Evolutionary conservation across 495 filamentous ascomycete species (phyloP), one percentile per base, ranked within the genome.

Genomic region (Copromyces sp.): DNA sequence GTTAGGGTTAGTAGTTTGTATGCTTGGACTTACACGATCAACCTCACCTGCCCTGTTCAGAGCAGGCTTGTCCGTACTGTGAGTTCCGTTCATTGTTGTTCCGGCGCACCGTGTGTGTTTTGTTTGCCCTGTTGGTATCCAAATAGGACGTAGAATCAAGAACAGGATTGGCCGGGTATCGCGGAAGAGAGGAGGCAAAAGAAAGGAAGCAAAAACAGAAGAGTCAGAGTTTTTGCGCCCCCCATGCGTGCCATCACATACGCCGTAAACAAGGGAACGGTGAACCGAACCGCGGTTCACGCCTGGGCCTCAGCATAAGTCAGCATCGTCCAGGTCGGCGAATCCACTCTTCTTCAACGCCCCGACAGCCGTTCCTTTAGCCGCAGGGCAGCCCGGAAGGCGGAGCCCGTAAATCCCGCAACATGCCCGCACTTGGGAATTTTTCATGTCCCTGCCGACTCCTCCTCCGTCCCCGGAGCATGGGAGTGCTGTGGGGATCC

Each of bases 1-100:
- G 35, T 29, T 16, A 68, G 37, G 35, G 65, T 24, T 35, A 7
- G 9, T 1, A 29, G 53, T 9, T 8, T 35, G 17, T 59, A 16
- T 29, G 17, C 45, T 17, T 42, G 20, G 59, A 81, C 85, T 80
- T 81, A 90, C 89, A 80, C 89, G 75, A 37, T 80, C 78, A 39
- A 81, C 79, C 73, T 81, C 80, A 65, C 47, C 70, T 7, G 80
- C 80, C 75, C 80, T 76, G 39, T 76, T 74, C 70, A 81, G 73
- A 70, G 35, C 35, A 37, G 79, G 47, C 70, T 74, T 47, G 29
- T 61, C 53, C 20, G 44, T 37, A 59, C 3, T 39, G n/a, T 80
- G 68, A 59, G 12, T 35, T 39, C 75, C 76, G 72, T 77, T 77
- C 74, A 78, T 79, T 38, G 68, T 75, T 41, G 20, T 53, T 65